Percentiles rank a stretch among this genome's conserved stretches.
Evolutionary conservation across 1,284 basidiomycete species (phyloP).

Genomic region (Pisolithus thermaeus): DNA sequence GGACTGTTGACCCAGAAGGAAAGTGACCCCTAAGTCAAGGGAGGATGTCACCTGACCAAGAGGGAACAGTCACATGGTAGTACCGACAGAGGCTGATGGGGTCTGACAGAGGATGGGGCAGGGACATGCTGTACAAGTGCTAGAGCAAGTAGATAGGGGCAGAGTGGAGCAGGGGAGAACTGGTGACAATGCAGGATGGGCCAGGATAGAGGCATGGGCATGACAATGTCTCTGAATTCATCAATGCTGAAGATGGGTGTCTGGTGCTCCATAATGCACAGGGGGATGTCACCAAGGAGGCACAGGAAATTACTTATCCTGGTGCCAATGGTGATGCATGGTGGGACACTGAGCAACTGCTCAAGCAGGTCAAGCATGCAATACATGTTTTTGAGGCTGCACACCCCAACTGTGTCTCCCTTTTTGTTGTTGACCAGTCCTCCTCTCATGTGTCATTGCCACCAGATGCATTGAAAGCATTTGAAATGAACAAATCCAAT

Average conservation of each 20-base stretch:
- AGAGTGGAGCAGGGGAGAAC: no score
- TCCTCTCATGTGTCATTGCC: conserved; percentile 19
- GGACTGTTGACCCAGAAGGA: no score
- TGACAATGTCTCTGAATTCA: conserved; percentile 4
- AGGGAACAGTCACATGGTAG: no score
- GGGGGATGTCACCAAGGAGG: conserved; percentile 3
- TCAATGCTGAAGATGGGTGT: conserved; percentile 3
- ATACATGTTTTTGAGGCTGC: conserved; percentile 24
- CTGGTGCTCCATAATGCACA: not conserved
- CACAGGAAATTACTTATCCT: conserved; percentile 7
- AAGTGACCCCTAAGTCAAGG: no score
- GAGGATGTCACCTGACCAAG: no score
- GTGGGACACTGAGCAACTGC: conserved; percentile 11
- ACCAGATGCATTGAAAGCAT: conserved; percentile 26
- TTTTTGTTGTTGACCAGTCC: conserved; percentile 26
- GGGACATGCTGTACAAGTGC: no score
- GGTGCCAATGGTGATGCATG: conserved; percentile 7
- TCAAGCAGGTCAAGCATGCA: conserved; percentile 19
- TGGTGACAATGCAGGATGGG: no score
- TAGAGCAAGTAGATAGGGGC: no score
- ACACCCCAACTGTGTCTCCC: conserved; percentile 18
- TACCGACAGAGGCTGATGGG: no score
- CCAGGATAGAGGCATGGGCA: no score
- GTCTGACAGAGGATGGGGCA: no score
- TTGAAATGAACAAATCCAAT: conserved; percentile 8